Evolutionary conservation across 1,139 yeast genomes (phyloP).

Genomic region (Hanseniaspora gamundiae): DNA sequence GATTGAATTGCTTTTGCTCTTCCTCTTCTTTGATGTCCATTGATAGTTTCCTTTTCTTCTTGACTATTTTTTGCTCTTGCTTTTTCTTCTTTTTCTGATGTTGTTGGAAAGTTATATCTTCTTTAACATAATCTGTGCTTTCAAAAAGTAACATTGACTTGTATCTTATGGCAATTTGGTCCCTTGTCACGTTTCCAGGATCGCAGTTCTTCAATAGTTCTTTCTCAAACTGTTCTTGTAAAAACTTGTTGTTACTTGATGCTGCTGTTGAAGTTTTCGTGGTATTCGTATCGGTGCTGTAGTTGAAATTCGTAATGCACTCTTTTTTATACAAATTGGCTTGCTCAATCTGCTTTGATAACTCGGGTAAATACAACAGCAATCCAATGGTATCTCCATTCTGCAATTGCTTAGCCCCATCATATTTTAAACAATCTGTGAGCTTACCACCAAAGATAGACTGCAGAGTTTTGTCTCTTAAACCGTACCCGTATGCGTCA

Average conservation of each 20-base stretch:
- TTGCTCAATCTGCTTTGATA: constrained; percentile 32
- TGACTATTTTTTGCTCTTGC: not conserved
- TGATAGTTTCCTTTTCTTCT: not conserved
- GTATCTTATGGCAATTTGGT: constrained; percentile 79
- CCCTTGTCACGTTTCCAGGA: constrained; percentile 39
- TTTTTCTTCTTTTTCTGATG: not conserved
- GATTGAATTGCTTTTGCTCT: too few species aligned
- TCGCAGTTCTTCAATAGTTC: constrained; percentile 20
- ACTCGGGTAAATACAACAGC: constrained; percentile 55
- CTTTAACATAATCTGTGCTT: constrained; percentile 69
- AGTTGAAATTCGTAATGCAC: constrained; percentile 18
- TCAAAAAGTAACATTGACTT: constrained; percentile 73
- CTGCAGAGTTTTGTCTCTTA: constrained; percentile 74
- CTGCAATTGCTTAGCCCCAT: constrained; percentile 26
- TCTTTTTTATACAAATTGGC: constrained; percentile 24
- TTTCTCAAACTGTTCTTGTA: constrained; percentile 18
- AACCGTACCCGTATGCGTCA: constrained; percentile 81
- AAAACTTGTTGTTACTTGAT: constrained; percentile 8
- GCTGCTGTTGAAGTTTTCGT: constrained; percentile 10
- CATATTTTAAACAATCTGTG: constrained; percentile 9
- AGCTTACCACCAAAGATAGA: constrained; percentile 41
- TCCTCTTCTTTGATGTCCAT: not conserved
- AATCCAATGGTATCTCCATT: constrained; percentile 80
- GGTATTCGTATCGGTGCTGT: constrained; percentile 5
- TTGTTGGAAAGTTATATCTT: not conserved